Evolutionary conservation across 345 rosid genomes (phyloP).

Genomic region (Eucalyptus globulus): DNA sequence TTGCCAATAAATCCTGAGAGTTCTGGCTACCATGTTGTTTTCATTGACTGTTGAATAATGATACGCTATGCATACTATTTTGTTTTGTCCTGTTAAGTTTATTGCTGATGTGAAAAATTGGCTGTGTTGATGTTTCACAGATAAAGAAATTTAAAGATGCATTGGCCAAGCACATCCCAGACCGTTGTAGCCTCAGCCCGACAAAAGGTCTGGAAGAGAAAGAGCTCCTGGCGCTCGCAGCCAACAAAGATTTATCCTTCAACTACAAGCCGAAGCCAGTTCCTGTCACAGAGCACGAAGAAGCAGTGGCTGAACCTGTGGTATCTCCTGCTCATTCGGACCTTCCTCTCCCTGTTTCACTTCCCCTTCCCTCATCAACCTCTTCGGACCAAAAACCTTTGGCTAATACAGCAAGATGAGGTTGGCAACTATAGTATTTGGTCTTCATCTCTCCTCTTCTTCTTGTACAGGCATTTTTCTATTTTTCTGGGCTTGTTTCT

Average conservation of each 20-base stretch:
- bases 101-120: background rate
- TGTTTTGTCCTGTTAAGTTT: background rate
- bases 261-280: conserved; percentile 36
- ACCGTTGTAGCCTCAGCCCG: conserved; percentile 70
- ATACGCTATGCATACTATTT: background rate
- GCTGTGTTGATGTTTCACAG: conserved; percentile 10
- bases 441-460: background rate
- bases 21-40: background rate
- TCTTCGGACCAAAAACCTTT: conserved; percentile 15
- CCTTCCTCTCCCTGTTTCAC: conserved; percentile 4
- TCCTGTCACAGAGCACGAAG: conserved; percentile 6
- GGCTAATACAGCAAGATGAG: conserved; percentile 31
- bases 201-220: conserved; percentile 84
- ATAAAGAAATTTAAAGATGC: conserved; percentile 93
- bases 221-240: conserved; percentile 80
- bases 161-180: conserved; percentile 69
- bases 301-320: conserved; percentile 1
- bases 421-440: background rate
- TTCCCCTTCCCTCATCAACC: background rate
- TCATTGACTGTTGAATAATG: background rate
- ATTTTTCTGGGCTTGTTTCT: background rate
- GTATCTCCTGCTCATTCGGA: background rate
- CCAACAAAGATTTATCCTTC: conserved; percentile 79
- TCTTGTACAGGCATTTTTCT: conserved; percentile 8
- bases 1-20: background rate